Base-by-base conservation (phyloP, 768 basidiomycete genomes). In the Serendipita sp. region DNA sequence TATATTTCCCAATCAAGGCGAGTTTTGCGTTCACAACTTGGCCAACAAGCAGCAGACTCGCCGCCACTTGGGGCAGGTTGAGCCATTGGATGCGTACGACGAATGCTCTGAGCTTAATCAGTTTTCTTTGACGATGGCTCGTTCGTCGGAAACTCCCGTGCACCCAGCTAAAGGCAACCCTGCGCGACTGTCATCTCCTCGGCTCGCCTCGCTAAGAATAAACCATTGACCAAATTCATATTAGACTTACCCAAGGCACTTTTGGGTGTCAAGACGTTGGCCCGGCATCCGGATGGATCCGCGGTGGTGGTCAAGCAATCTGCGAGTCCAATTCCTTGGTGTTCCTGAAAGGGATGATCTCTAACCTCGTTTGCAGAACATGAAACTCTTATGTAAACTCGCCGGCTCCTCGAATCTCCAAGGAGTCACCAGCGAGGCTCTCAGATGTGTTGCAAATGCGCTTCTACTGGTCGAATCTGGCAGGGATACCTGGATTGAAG, bases 381-480 rank as follows among this genome's bases (percentile, higher is more conserved):
- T 91, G 24, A 76, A 78, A 1, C 72, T 75, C 20, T 74, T 91
- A 22, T 75, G 88, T 33, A 70, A 70, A 4, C 66, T 86, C 4
- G 77, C 82, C 7, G 70, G 73, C 3, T 70, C 77, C 3, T 78
- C 84, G 63, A 79, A 82, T 61, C 78, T 82, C 42, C 69, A 70
- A 2, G 83, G 84, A 13, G 84, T 83, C 1, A 75, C 80, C 2
- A 80, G 78, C 45, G 86, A 90, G 73, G 85, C 86, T 1, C 75
- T 90, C 48, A 78, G 86, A 62, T 88, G 81, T 61, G 77, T 90
- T 26, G 90, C 91, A 5, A 94, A 94, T 70, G 80, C 87, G 0
- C 72, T 92, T 2, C 78, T 91, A 20, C 78, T 90, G 63, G 74
- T 63, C 24, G 85, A 86, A 64, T 69, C 72, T 14, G 82, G 84